Evolutionary conservation across 805 yeast species (phyloP).

Genomic region (Sugiyamaella chiloensis): DNA sequence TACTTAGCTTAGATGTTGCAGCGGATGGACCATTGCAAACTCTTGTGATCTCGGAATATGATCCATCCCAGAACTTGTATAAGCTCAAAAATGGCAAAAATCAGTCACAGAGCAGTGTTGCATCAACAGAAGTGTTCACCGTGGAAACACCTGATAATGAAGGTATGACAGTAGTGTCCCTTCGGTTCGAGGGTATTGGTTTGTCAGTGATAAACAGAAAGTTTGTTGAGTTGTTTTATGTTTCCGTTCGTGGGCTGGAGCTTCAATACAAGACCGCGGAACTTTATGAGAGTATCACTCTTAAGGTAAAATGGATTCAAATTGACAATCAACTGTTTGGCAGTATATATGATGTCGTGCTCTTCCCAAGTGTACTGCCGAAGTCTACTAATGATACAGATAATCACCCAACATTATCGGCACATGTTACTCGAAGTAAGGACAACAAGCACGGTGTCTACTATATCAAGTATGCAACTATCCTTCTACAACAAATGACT

Average conservation of each 20-base stretch:
- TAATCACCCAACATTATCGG: slow-evolving; percentile 87
- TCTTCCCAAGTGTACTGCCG: slow-evolving; percentile 89
- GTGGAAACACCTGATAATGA: slow-evolving; percentile 44
- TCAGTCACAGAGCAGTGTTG: slow-evolving; percentile 19
- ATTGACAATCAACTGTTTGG: slow-evolving; percentile 89
- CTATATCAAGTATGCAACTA: slow-evolving; percentile 87
- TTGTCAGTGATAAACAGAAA: slow-evolving; percentile 73
- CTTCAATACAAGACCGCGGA: slow-evolving; percentile 79
- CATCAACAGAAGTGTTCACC: slow-evolving; percentile 19
- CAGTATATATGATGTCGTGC: slow-evolving; percentile 78
- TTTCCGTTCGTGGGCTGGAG: slow-evolving; percentile 80
- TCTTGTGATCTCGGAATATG: slow-evolving; percentile 76
- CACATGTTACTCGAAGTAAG: slow-evolving; percentile 75
- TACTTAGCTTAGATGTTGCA: slow-evolving; percentile 84
- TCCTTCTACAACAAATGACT: slow-evolving; percentile 85
- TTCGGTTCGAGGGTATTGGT: slow-evolving; percentile 77
- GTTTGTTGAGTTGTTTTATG: slow-evolving; percentile 74
- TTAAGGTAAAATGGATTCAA: slow-evolving; percentile 91
- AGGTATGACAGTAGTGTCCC: slow-evolving; percentile 49
- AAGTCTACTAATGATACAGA: slow-evolving; percentile 79
- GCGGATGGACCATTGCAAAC: slow-evolving; percentile 97
- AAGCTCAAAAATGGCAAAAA: slow-evolving; percentile 40
- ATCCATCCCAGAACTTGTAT: slow-evolving; percentile 72
- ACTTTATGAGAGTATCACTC: slow-evolving; percentile 70
- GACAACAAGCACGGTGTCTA: slow-evolving; percentile 89